These are phyloP conservation scores for Ceratobasidium sp. DNA, from an alignment of 1,284 basidiomycete genomes.

Conservation along the genomic window DNA sequence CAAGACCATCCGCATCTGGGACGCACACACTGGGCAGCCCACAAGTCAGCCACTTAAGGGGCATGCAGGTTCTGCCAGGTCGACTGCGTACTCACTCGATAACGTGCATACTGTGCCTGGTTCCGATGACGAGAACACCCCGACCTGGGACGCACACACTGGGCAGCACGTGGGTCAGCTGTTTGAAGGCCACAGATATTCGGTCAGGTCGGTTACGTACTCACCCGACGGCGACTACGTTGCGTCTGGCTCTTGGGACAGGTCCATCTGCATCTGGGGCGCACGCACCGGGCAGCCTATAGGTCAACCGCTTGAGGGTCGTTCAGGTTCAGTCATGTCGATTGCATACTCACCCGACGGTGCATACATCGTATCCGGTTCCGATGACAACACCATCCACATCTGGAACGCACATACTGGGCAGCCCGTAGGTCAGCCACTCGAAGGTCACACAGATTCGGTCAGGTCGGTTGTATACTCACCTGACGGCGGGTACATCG, in stretches of 20 bases:
- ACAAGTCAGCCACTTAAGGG: not conserved
- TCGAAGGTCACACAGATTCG: too few species aligned
- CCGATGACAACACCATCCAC: not conserved
- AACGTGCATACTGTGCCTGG: not conserved
- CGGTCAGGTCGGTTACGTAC: not conserved
- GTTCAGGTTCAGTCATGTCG: not conserved
- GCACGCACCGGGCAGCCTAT: not conserved
- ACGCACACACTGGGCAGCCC: slow-evolving; percentile 2
- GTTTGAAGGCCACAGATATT: not conserved
- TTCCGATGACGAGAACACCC: not conserved
- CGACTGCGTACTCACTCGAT: not conserved
- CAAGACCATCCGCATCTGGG: too few species aligned
- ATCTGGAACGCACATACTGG: too few species aligned
- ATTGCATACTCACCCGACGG: not conserved
- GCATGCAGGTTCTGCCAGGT: not conserved
- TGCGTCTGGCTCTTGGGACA: not conserved
- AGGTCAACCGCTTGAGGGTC: not conserved
- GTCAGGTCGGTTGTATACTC: too few species aligned
- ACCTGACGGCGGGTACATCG: too few species aligned
- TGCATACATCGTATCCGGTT: not conserved
- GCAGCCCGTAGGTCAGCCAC: too few species aligned
- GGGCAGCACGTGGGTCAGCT: too few species aligned
- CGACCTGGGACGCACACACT: too few species aligned
- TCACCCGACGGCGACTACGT: not conserved
- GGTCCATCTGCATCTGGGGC: not conserved